Conservation (phyloP, 108 stramenopile species). For the Asterionellopsis glacialis region DNA sequence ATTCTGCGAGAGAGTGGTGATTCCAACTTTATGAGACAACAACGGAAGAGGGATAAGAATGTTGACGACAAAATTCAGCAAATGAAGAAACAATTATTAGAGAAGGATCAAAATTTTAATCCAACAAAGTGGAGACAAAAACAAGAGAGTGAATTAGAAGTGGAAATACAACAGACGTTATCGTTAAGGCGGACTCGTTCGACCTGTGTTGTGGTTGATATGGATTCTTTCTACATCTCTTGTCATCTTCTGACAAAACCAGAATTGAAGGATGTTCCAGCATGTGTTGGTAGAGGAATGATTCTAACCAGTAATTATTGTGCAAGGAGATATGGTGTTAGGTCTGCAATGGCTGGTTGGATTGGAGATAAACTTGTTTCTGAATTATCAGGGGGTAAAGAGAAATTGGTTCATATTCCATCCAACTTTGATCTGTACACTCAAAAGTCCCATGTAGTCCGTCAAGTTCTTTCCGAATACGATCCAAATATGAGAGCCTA, state of each 20-base stretch:
- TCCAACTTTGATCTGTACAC: slow-evolving; percentile 76
- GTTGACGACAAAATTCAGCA: slow-evolving; percentile 47
- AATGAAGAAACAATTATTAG: slow-evolving; percentile 29
- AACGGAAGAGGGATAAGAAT: slow-evolving; percentile 55
- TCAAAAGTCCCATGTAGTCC: slow-evolving; percentile 65
- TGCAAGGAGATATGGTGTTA: slow-evolving; percentile 90
- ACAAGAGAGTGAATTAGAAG: slow-evolving; percentile 25
- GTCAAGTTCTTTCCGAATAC: slow-evolving; percentile 71
- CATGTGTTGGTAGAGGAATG: slow-evolving; percentile 90
- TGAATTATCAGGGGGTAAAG: slow-evolving; percentile 62
- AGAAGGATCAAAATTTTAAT: slow-evolving; percentile 14
- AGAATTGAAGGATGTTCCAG: slow-evolving; percentile 80
- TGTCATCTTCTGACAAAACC: slow-evolving; percentile 80
- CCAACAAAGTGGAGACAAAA: not conserved
- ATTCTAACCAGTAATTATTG: slow-evolving; percentile 92
- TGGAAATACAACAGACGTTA: slow-evolving; percentile 8
- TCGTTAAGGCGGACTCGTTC: slow-evolving; percentile 31
- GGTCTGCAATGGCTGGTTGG: slow-evolving; percentile 97
- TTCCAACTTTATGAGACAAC: slow-evolving; percentile 65
- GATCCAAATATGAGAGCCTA: slow-evolving; percentile 76
- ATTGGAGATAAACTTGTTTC: slow-evolving; percentile 83
- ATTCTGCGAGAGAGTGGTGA: slow-evolving; percentile 71
- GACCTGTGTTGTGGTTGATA: slow-evolving; percentile 87
- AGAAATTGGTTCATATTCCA: slow-evolving; percentile 63
- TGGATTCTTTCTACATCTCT: slow-evolving; percentile 93